These are phyloP conservation scores for Trichosanthes cucumerina DNA, from an alignment of 306 rosid species.

Conservation along the genomic window DNA sequence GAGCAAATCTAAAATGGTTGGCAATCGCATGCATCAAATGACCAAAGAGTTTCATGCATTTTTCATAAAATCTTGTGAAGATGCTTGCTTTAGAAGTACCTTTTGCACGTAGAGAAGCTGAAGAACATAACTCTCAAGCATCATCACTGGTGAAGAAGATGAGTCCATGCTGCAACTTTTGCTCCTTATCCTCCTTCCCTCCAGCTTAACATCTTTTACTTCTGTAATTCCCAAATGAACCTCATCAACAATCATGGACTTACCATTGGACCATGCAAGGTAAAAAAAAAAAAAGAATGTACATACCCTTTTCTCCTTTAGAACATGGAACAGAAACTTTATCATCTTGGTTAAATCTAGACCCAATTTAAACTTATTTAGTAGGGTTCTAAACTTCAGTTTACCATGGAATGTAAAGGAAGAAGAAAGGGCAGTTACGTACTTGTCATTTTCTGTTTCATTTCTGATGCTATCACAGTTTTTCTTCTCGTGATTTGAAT, in stretches of 20 bases:
- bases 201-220: slow-evolving; percentile 18
- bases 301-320: slow-evolving; percentile 40
- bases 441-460: slow-evolving; percentile 32
- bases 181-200: slow-evolving; percentile 24
- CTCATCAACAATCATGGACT: not conserved
- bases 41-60: slow-evolving; percentile 16
- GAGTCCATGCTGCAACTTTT: slow-evolving; percentile 24
- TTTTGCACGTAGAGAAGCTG: slow-evolving; percentile 70
- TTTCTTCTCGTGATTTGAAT: slow-evolving; percentile 12
- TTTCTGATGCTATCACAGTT: slow-evolving; percentile 15
- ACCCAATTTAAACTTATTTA: slow-evolving; percentile 14
- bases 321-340: slow-evolving; percentile 28
- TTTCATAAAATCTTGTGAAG: slow-evolving; percentile 22
- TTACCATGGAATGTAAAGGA: slow-evolving; percentile 7
- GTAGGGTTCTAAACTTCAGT: slow-evolving; percentile 9
- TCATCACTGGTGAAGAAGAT: slow-evolving; percentile 47
- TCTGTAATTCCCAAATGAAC: slow-evolving; percentile 22
- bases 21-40: not conserved
- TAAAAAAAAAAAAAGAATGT: not conserved
- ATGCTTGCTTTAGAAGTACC: slow-evolving; percentile 35
- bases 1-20: not conserved
- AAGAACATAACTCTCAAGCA: slow-evolving; percentile 54
- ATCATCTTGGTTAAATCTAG: slow-evolving; percentile 29
- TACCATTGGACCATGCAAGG: not conserved
- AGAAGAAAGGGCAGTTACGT: slow-evolving; percentile 17